phyloP scores from a whole-genome alignment of 441 rosid species.

The Geranium incanum region DNA sequence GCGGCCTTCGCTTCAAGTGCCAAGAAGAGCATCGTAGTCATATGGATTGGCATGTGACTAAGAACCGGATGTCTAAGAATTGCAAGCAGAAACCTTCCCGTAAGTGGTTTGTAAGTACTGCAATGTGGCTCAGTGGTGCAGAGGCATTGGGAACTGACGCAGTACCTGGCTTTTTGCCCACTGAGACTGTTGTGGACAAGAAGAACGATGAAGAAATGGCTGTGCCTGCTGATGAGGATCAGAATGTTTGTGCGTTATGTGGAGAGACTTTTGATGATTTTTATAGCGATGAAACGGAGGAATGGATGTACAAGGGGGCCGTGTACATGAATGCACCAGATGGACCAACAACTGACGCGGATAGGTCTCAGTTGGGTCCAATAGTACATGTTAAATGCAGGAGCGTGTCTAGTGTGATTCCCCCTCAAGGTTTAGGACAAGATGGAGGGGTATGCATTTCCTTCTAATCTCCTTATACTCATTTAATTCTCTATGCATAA shows the following conservation, averaged over 20 bases:
- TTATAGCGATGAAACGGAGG: conserved; percentile 42
- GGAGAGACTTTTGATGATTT: conserved; percentile 86
- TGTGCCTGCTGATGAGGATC: conserved; percentile 76
- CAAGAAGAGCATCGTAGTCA: conserved; percentile 95
- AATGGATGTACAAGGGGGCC: conserved; percentile 84
- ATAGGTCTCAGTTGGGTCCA: conserved; percentile 80
- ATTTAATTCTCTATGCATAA: not conserved
- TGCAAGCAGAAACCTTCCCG: conserved; percentile 91
- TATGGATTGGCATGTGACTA: conserved; percentile 99
- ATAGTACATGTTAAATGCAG: conserved; percentile 98
- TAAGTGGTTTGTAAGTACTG: conserved; percentile 88
- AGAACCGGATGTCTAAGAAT: conserved; percentile 84
- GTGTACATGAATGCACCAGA: conserved; percentile 40
- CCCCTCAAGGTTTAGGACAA: conserved; percentile 37
- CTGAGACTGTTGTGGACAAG: conserved; percentile 59
- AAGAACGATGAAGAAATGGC: conserved; percentile 66
- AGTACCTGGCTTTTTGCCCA: conserved; percentile 80
- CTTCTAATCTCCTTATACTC: not conserved
- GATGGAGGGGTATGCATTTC: conserved; percentile 49
- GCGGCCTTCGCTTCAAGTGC: conserved; percentile 84
- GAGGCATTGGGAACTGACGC: conserved; percentile 91
- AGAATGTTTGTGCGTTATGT: conserved; percentile 71
- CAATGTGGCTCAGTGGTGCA: conserved; percentile 99
- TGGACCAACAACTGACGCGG: conserved; percentile 50
- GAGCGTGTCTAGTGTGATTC: conserved; percentile 60